Base-by-base conservation (phyloP, 805 yeast species). In the Candida pini region DNA sequence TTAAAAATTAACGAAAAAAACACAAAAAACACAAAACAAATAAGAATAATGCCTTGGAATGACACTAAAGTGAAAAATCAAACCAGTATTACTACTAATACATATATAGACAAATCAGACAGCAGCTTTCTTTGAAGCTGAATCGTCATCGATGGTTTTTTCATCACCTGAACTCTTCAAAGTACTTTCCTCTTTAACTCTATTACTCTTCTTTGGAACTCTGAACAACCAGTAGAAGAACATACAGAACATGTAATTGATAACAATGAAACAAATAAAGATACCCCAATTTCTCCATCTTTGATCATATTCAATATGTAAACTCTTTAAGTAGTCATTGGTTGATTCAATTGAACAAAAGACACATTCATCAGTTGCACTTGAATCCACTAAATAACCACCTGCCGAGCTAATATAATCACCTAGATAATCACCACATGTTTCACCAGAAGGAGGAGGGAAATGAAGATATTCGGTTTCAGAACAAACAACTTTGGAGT, bases 241-340 rank as follows among this genome's bases (percentile, higher is more conserved):
- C 31, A 56, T 36, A n/a, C 60, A 45, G 31, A 62, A 39, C 3
- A 36, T 12, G 6, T 59, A 40, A 45, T 75, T 70, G 47, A 74
- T 61, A 17, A 56, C 62, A 42, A 73, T 67, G 47, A 62, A 78
- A 31, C 67, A 68, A 39, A 70, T 54, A 47, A 68, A 70, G 18
- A 78, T 64, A 45, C 83, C 85, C 48, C 66, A 64, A 53, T 78
- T 67, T 57, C 81, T 67, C 80, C 83, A 75, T 78, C 67, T 80
- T 70, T 42, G 68, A 48, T 26, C 24, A 24, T 64, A 69, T 2
- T 58, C 35, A 10, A 81, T 65, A 36, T 64, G 57, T 35, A 71
- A 54, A 22, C 60, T 33, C 1, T 54, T 59, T 58, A 87, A 72
- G 56, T 65, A 87, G 5, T 62, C 67, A 54, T 85, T 76, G 18